Evolutionary conservation across 1,139 yeast genomes (phyloP), one percentile per base, ranked within the genome.

Genomic region (Debaryomyces fabryi): DNA sequence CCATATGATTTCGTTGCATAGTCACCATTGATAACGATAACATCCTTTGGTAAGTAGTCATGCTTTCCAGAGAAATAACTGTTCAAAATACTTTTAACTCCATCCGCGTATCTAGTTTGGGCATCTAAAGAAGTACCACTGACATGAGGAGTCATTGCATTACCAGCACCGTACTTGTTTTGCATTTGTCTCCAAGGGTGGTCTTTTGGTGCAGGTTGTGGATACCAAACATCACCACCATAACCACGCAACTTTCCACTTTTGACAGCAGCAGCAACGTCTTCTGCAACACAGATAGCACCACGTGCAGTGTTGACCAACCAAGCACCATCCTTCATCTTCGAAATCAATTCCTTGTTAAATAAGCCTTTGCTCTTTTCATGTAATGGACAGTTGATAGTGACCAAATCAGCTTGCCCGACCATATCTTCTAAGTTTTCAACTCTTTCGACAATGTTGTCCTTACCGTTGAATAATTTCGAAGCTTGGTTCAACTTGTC

Each of bases 221-320:
- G 85, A 72, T 63, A 79, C 90, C 93, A 86, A 45, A 88, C 95
- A 65, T 87, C 95, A 59, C 95, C 95, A 59, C 92, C 93, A 63
- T 88, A 87, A 44, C 93, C 92, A 56, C 85, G 74, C 51, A 87
- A 68, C 58, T 85, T 86, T 45, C 95, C 95, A 37, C 82, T 71
- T 47, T 76, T 64, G 44, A 88, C 78, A 1, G 93, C 93, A 13
- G 76, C 92, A 0, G 91, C 91, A 51, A 87, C 88, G 58, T 83
- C 95, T 56, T 87, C 77, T 43, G 83, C 85, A 48, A 77, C 83
- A 65, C 86, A 79, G 55, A 87, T 86, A 45, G 92, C 93, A 52
- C 95, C 95, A 65, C 96, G 81, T 16, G 95, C 95, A 46, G 95
- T 88, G 75, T 88, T 87, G 51, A 88, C 89, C 54, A 87, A 74